Base-by-base conservation (phyloP, 208 protist species). In the Sergeia podlipaevii region DNA sequence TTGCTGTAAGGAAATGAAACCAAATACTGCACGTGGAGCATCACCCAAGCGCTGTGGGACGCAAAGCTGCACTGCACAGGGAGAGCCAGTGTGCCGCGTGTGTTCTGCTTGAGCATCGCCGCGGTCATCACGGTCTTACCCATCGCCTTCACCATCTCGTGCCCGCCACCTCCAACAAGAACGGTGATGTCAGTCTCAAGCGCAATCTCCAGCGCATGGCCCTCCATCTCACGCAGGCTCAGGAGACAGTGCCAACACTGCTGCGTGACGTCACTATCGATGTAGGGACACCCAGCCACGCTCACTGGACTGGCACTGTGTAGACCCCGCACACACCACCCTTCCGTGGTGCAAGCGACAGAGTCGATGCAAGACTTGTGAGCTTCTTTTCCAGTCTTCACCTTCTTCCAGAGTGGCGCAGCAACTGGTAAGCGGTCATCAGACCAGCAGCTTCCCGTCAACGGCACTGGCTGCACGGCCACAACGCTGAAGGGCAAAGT, bases 21-120 rank as follows among this genome's bases (percentile, higher is more conserved):
- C 8, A 87, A 60, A 48, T 89, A 92, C 65, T 92, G 85, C 33
- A 86, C 56, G 47, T 80, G 74, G 21, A 92, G 32, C 18, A 67
- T 77, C 29, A 77, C 62, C 77, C 65, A 80, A 46, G n/a, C n/a
- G 30, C 34, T 36, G 29, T 29, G 17, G 15, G 21, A 49, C 48
- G 45, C 34, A 2, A 62, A 42, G 0, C 24, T 33, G 44, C 65
- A 73, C 47, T 48, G 56, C 0, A 73, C 57, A 20, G 74, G 58
- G 27, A 71, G 41, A 47, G 67, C 46, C 10, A 80, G 7, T 30
- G 59, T 67, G 11, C 74, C 69, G 39, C 51, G 77, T 1, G 67
- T 77, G 48, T 54, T 74, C 3, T 49, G 60, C 18, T 65, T 51
- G 49, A 76, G 48, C 76, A 83, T 83, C 42, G 46, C 46, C 0